phyloP scores from a whole-genome alignment of 2,329 filamentous ascomycete species.

The Microcyclospora pomicola region DNA sequence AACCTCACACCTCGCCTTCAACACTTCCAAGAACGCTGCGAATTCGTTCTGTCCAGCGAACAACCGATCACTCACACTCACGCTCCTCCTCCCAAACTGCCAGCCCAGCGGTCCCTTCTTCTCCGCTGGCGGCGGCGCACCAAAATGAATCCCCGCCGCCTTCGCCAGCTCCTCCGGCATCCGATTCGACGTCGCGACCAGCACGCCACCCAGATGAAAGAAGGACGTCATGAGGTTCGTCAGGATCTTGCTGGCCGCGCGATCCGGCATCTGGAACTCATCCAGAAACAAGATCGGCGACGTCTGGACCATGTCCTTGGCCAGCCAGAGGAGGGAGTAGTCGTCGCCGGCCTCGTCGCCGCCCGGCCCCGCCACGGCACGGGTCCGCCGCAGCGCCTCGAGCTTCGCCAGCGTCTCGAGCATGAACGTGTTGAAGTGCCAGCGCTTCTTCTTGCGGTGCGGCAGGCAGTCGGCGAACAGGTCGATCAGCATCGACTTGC shows the following conservation, averaged over 20 bases:
- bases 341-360: conserved; percentile 29
- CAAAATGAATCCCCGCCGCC: conserved; percentile 57
- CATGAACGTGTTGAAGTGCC: conserved; percentile 84
- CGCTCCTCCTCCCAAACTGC: conserved; percentile 21
- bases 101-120: conserved; percentile 25
- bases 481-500: conserved; percentile 76
- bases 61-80: conserved; percentile 17
- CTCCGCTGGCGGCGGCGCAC: conserved; percentile 37
- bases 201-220: conserved; percentile 68
- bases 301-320: conserved; percentile 59
- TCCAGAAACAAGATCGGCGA: conserved; percentile 68
- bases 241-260: conserved; percentile 63
- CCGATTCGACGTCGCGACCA: conserved; percentile 68
- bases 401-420: conserved; percentile 60
- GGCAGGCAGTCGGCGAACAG: conserved; percentile 66
- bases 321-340: conserved; percentile 59
- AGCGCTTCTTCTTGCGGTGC: conserved; percentile 56
- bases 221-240: conserved; percentile 67
- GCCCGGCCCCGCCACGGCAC: conserved; percentile 8
- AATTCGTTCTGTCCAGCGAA: conserved; percentile 57
- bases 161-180: conserved; percentile 72
- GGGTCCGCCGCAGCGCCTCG: conserved; percentile 44
- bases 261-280: conserved; percentile 72
- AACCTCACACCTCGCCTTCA: conserved; percentile 66
- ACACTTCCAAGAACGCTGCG: conserved; percentile 57